Conservation (phyloP, 2,329 filamentous ascomycete species). For the Sporothrix sp. region DNA sequence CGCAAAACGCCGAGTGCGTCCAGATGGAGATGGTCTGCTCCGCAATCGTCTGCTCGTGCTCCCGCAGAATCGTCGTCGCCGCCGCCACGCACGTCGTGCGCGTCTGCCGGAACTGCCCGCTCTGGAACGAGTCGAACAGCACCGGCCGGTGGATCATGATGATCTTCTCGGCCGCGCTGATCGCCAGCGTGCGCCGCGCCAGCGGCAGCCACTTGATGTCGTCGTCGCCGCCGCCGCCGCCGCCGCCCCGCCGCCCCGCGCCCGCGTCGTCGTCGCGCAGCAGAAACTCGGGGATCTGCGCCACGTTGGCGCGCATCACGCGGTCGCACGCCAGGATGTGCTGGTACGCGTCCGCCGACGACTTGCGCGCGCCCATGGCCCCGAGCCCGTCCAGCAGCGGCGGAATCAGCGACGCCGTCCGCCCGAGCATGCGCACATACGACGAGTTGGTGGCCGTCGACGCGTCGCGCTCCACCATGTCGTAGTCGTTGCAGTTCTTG, state of each 20-base stretch:
- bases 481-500: slow-evolving; percentile 26
- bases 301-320: slow-evolving; percentile 24
- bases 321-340: slow-evolving; percentile 24
- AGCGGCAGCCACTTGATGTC: slow-evolving; percentile 23
- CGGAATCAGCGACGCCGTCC: slow-evolving; percentile 24
- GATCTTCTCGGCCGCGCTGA: slow-evolving; percentile 29
- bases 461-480: slow-evolving; percentile 15
- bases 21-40: slow-evolving; percentile 18
- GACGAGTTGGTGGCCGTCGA: slow-evolving; percentile 15
- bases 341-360: slow-evolving; percentile 23
- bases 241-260: no score
- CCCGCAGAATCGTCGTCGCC: slow-evolving; percentile 25
- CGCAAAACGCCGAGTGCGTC: slow-evolving; percentile 21
- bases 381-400: slow-evolving; percentile 24
- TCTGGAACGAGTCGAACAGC: slow-evolving; percentile 24
- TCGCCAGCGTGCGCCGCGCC: slow-evolving; percentile 27
- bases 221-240: neutral
- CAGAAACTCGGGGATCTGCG: slow-evolving; percentile 24
- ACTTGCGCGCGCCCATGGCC: slow-evolving; percentile 22
- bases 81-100: slow-evolving; percentile 27
- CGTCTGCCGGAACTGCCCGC: slow-evolving; percentile 21
- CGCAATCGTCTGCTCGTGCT: slow-evolving; percentile 15
- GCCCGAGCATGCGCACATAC: slow-evolving; percentile 22
- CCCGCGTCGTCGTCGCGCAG: slow-evolving; percentile 21
- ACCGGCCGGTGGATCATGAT: slow-evolving; percentile 30